These are phyloP conservation scores for Hippophae gyantsensis DNA, from an alignment of 306 rosid genomes.

Conservation along the genomic window DNA sequence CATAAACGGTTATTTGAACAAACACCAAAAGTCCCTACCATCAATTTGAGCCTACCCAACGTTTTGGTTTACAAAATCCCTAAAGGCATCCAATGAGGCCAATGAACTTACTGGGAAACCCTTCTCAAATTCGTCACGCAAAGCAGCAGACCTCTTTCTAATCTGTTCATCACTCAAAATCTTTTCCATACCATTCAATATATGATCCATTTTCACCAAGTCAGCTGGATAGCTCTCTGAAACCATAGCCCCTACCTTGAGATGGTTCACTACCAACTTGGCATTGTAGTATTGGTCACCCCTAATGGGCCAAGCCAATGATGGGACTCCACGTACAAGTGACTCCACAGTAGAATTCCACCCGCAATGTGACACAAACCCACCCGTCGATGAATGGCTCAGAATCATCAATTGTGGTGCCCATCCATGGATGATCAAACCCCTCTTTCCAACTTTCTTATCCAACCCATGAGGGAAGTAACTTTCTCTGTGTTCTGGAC, in stretches of 20 bases:
- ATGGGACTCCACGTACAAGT: conserved; percentile 16
- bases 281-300: conserved; percentile 27
- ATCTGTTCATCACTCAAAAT: conserved; percentile 14
- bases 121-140: background rate
- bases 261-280: conserved; percentile 7
- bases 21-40: background rate
- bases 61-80: conserved; percentile 11
- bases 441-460: conserved; percentile 4
- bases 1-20: background rate
- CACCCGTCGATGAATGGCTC: conserved; percentile 19
- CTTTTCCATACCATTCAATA: conserved; percentile 13
- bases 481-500: background rate
- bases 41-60: background rate
- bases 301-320: conserved; percentile 22
- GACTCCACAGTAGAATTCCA: conserved; percentile 21
- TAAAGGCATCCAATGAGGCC: conserved; percentile 14
- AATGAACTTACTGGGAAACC: conserved; percentile 18
- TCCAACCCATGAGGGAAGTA: conserved; percentile 10
- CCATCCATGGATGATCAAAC: conserved; percentile 12
- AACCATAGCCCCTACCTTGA: conserved; percentile 12
- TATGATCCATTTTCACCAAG: conserved; percentile 9
- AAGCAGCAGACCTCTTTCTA: background rate
- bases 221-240: background rate
- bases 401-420: conserved; percentile 15
- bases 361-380: conserved; percentile 18